These are phyloP conservation scores for Mallotus japonicus DNA, from an alignment of 441 rosid genomes.

Conservation along the genomic window DNA sequence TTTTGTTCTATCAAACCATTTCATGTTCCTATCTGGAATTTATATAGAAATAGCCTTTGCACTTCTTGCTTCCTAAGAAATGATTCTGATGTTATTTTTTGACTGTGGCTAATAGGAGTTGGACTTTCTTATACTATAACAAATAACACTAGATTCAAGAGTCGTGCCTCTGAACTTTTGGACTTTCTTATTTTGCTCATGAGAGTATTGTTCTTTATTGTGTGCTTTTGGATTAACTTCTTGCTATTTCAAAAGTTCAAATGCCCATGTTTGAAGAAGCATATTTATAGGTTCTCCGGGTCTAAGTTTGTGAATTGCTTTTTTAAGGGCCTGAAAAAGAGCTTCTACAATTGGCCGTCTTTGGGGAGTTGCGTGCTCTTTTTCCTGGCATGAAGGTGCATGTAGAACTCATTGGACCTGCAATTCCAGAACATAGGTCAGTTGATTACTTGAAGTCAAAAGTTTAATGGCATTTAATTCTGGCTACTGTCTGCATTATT, in stretches of 20 bases:
- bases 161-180: not conserved
- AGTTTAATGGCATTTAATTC: slow-evolving; percentile 10
- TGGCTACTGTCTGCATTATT: not conserved
- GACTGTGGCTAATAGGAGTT: not conserved
- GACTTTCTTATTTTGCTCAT: too few species aligned
- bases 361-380: slow-evolving; percentile 75
- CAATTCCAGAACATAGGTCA: slow-evolving; percentile 66
- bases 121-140: not conserved
- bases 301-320: slow-evolving; percentile 24
- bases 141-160: not conserved
- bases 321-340: slow-evolving; percentile 87
- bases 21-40: not conserved
- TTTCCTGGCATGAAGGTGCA: slow-evolving; percentile 60
- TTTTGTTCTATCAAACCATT: not conserved
- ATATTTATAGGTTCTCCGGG: not conserved
- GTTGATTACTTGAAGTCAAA: slow-evolving; percentile 22
- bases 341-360: slow-evolving; percentile 74
- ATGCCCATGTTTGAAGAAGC: not conserved
- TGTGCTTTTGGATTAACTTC: slow-evolving; percentile 5
- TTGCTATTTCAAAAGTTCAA: not conserved
- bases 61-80: not conserved
- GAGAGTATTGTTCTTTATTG: slow-evolving; percentile 1
- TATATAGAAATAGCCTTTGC: not conserved
- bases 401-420: slow-evolving; percentile 77
- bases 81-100: not conserved